Evolutionary conservation across 2,329 filamentous ascomycete genomes (phyloP), one percentile per base, ranked within the genome.

Genomic region (Verticillium nubilum): DNA sequence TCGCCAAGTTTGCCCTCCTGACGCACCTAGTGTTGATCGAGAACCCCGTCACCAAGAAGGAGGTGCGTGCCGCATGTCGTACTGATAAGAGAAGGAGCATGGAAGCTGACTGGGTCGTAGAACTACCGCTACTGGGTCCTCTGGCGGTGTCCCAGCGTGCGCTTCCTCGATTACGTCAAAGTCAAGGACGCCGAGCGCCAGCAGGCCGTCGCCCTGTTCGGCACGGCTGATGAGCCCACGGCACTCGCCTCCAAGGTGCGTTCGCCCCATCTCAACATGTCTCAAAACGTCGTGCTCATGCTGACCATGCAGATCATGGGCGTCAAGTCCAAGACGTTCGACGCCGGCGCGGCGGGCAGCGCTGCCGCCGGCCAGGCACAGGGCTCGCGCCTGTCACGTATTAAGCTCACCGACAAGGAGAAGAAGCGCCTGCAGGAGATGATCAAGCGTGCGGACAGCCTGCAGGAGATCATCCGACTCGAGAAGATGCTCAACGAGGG

Each of bases 401-500:
- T 94, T 67, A 91, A 93, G 76, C 80, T 97, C 66, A 97, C 93
- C 4, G 92, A 94, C 37, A 87, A 87, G 70, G 95, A 99, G 82
- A 90, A 89, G 79, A 89, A 89, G 80, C 85, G 86, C 64, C 85
- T 98, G 62, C 88, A 96, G 76, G 88, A 92, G 69, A 82, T 94
- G 77, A 96, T 99, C 73, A 87, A 87, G 74, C 91, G 91, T 69
- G 94, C 95, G 5, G 92, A 89, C 73, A 96, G 89, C 69, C 73
- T 99, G 69, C 89, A 92, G 66, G 95, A 98, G 77, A 96, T 99
- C 71, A 88, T 91, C 60, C 83, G 86, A 66, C 74, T 99, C 70
- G 95, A 99, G 79, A 96, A 94, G 79, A 91, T 95, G 74, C 77
- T 98, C 65, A 90, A 91, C 63, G 94, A 98, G 73, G 95, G 95